A percentile compares a stretch with the other conserved stretches of the same genome.
Evolutionary conservation across 345 rosid genomes (phyloP).

Genomic region (Anacardium occidentale): DNA sequence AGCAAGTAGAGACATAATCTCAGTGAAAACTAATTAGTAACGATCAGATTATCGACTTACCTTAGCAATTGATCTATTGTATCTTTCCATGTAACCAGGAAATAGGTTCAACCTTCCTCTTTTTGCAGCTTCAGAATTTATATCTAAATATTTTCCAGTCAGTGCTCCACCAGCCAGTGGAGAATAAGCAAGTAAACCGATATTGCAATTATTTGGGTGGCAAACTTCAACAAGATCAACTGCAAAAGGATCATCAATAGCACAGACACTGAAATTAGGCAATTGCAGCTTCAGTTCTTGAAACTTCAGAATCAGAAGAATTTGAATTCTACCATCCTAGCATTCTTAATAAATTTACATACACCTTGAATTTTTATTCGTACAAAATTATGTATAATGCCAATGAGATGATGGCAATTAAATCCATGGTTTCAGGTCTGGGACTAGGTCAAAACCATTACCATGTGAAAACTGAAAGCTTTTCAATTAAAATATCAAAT

Average conservation of each 20-base stretch:
- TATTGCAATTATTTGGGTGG: conserved; percentile 77
- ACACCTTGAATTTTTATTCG: background rate
- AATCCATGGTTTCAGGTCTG: background rate
- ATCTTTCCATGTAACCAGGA: conserved; percentile 92
- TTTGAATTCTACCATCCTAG: background rate
- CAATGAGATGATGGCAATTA: background rate
- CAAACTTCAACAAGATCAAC: conserved; percentile 93
- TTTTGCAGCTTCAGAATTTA: conserved; percentile 58
- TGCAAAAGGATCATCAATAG: conserved; percentile 34
- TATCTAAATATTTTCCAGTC: conserved; percentile 70
- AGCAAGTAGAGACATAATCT: background rate
- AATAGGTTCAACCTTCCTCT: conserved; percentile 76
- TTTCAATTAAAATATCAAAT: background rate
- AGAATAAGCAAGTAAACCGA: conserved; percentile 84
- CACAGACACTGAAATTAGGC: background rate
- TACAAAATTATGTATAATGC: background rate
- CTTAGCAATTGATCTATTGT: conserved; percentile 60
- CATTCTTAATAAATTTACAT: background rate
- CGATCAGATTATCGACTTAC: conserved; percentile 32
- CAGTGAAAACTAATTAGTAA: background rate
- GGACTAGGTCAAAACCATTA: background rate
- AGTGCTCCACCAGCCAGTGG: conserved; percentile 77
- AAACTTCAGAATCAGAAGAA: background rate
- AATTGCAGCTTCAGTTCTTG: background rate
- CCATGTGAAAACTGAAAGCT: background rate